phyloP scores from a whole-genome alignment of 495 filamentous ascomycete genomes.

The Aspergillus kassunensis region DNA sequence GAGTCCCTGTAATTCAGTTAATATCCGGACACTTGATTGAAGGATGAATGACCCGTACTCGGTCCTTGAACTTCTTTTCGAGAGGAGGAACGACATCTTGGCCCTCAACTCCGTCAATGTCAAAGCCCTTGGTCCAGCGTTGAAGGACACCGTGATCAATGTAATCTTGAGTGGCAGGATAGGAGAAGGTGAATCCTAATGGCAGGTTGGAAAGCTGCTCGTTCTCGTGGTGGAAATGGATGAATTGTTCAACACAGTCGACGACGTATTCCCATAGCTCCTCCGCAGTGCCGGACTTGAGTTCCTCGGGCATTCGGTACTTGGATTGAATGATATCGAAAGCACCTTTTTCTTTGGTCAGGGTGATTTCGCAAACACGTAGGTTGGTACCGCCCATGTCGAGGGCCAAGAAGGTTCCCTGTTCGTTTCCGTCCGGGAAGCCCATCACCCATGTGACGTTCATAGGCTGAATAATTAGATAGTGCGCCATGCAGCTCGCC shows the following conservation, averaged over 20 bases:
- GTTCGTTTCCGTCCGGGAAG: conserved; percentile 84
- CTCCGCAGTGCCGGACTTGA: conserved; percentile 84
- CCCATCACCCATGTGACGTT: conserved; percentile 98
- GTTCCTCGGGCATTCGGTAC: conserved; percentile 93
- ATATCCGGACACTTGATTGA: neutral
- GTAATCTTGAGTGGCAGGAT: conserved; percentile 93
- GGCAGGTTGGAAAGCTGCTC: conserved; percentile 59
- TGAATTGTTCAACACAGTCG: conserved; percentile 94
- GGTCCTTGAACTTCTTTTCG: conserved; percentile 72
- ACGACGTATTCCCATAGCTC: conserved; percentile 98
- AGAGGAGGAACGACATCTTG: conserved; percentile 92
- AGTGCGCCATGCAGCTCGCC: neutral
- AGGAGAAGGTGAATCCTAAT: conserved; percentile 97
- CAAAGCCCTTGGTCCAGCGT: conserved; percentile 98
- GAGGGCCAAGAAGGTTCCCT: conserved; percentile 85
- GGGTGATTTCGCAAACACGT: conserved; percentile 91
- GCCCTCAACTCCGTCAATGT: conserved; percentile 94
- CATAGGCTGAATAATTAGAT: conserved; percentile 69
- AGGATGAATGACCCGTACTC: conserved; percentile 47
- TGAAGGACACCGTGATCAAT: conserved; percentile 95
- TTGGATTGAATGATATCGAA: conserved; percentile 99
- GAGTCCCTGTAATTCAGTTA: conserved; percentile 53
- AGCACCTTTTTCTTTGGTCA: conserved; percentile 86
- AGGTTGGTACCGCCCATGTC: conserved; percentile 99
- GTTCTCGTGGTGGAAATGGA: conserved; percentile 83